Conservation (phyloP, 2,329 filamentous ascomycete genomes). For the Aspergillus aculeatinus region DNA sequence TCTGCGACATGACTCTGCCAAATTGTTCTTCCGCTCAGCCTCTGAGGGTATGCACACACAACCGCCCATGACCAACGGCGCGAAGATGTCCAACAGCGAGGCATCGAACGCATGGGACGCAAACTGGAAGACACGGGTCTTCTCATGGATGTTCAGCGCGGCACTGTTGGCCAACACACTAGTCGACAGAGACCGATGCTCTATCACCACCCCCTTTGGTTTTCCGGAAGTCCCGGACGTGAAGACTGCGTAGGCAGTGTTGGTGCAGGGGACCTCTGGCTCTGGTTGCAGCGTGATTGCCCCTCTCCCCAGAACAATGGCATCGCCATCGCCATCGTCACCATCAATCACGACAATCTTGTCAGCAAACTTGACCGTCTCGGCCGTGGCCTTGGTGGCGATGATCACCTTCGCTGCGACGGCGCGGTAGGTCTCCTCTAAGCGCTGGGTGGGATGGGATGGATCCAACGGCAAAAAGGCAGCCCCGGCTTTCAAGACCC, state of each 20-base stretch:
- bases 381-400: not conserved
- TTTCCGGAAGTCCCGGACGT: conserved; percentile 14
- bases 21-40: conserved; percentile 5
- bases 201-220: conserved; percentile 13
- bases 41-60: conserved; percentile 6
- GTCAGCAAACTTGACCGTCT: not conserved
- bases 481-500: conserved; percentile 13
- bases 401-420: conserved; percentile 3
- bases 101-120: conserved; percentile 6
- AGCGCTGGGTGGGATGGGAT: conserved; percentile 13
- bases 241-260: conserved; percentile 10
- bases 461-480: conserved; percentile 15
- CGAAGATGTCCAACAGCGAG: not conserved
- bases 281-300: not conserved
- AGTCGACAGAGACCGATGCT: conserved; percentile 2
- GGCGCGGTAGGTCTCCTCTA: conserved; percentile 12
- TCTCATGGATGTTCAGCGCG: not conserved
- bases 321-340: not conserved
- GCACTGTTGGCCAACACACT: not conserved
- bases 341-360: no score
- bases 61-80: not conserved
- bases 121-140: conserved; percentile 7
- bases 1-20: conserved; percentile 9
- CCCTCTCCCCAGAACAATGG: no score
- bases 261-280: not conserved